Base-by-base conservation (phyloP, 2,329 filamentous ascomycete genomes). In the Neofusicoccum laricinum region DNA sequence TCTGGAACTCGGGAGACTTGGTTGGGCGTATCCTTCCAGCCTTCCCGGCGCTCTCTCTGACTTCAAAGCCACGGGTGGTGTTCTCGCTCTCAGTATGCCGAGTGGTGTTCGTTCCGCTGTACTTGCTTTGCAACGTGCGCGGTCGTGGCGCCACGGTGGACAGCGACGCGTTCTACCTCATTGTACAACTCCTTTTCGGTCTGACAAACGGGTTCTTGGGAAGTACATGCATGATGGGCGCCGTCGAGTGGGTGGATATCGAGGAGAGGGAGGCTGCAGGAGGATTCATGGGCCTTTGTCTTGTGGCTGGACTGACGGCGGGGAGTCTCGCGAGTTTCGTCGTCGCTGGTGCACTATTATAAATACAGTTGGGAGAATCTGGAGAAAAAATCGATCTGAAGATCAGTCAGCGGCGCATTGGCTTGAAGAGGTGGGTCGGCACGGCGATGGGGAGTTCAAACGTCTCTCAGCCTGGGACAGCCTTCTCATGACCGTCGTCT, bases 1-100 rank as follows among this genome's bases (percentile, higher is more conserved):
- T 95, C 73, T 99, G 95, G 95, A 99, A 98, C 73, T 75, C 89
- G 2, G 95, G 95, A 48, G 95, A 98, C 74, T 81, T 98, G 7
- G 67, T 86, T 14, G 95, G 95, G 5, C 87, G 95, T 8, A 78
- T 96, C 19, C 75, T 86, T 1, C 89, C 92, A 1, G 80, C 85
- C 74, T 68, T 84, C 77, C 76, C 89, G 73, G 63, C 81, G 73
- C 70, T 89, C 68, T 75, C 75, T 2, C 78, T 92, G 8, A 84
- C 84, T 0, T 82, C 86, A 57, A 83, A 85, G 15, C 93, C 93
- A 0, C 79, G 81, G 3, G 69, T 87, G 0, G 80, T 97, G 8
- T 92, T 97, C 71, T 72, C 84, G 17, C 75, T 93, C 2, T 80
- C 91, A 1, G 72, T 93, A 25, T 80, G 83, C 2, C 86, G 95